phyloP scores from a whole-genome alignment of 2,329 filamentous ascomycete species.

The Helotiales sp. region DNA sequence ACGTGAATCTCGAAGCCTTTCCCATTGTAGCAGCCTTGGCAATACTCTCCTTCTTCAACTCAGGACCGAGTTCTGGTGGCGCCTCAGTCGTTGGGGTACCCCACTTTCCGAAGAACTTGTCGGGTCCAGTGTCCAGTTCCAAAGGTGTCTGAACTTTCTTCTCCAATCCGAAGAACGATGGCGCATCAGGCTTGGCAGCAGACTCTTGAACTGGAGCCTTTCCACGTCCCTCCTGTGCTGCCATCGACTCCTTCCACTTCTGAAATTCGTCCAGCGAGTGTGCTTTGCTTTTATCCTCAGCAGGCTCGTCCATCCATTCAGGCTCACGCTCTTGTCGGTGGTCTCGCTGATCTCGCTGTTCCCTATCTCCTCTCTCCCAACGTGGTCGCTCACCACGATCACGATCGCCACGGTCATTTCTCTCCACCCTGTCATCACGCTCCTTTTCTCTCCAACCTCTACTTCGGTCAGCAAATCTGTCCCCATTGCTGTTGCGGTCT shows the following conservation, averaged over 20 bases:
- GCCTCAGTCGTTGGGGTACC: constrained; percentile 49
- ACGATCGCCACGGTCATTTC: constrained; percentile 31
- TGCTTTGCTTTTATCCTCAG: constrained; percentile 61
- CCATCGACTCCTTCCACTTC: constrained; percentile 89
- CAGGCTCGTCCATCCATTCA: constrained; percentile 82
- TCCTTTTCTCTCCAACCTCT: constrained; percentile 43
- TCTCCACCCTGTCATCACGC: constrained; percentile 38
- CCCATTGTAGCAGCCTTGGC: constrained; percentile 53
- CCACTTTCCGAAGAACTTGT: constrained; percentile 73
- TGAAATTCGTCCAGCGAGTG: constrained; percentile 91
- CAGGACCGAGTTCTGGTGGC: constrained; percentile 38
- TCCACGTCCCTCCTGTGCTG: constrained; percentile 30
- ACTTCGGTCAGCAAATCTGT: constrained; percentile 33
- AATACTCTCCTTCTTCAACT: constrained; percentile 45
- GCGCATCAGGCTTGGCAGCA: constrained; percentile 37
- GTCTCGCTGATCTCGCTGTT: constrained; percentile 53
- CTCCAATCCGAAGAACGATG: constrained; percentile 39
- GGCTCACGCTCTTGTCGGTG: constrained; percentile 75
- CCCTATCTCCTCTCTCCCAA: constrained; percentile 25
- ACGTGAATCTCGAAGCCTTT: constrained; percentile 84
- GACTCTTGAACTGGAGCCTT: constrained; percentile 39
- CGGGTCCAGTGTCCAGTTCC: constrained; percentile 65
- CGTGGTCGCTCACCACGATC: constrained; percentile 17
- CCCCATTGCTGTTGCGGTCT: constrained; percentile 36
- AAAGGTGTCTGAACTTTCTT: constrained; percentile 55